Evolutionary conservation across 352 stramenopile genomes (phyloP).

Genomic region (Aphanomyces astaci): DNA sequence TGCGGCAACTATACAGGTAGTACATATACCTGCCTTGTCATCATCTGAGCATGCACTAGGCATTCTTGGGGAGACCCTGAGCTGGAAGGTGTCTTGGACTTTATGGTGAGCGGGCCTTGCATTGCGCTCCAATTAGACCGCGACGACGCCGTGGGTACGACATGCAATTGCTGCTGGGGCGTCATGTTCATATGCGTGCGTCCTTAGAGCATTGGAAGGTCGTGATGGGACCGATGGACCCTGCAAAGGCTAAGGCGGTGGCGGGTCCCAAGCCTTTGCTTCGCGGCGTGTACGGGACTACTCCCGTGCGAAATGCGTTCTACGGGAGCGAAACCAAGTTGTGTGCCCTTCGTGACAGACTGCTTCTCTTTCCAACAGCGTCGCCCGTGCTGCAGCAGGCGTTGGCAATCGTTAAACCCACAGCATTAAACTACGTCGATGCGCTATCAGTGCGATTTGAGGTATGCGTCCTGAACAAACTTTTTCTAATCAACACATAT

Average conservation of each 20-base stretch:
- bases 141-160: slow-evolving; percentile 13
- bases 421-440: slow-evolving; percentile 1
- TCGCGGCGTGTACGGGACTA: slow-evolving; percentile 62
- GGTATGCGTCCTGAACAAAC: background rate
- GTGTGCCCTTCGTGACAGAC: slow-evolving; percentile 52
- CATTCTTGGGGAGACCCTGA: slow-evolving; percentile 27
- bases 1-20: slow-evolving; percentile 36
- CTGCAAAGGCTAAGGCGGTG: slow-evolving; percentile 35
- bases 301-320: slow-evolving; percentile 51
- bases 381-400: slow-evolving; percentile 30
- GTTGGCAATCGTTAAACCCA: slow-evolving; percentile 34
- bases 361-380: slow-evolving; percentile 44
- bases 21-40: slow-evolving; percentile 8
- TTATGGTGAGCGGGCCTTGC: slow-evolving; percentile 53
- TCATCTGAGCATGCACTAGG: slow-evolving; percentile 21
- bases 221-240: slow-evolving; percentile 55
- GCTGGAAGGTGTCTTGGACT: slow-evolving; percentile 41
- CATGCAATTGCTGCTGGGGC: background rate
- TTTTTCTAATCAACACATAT: too few species aligned
- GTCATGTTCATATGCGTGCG: slow-evolving; percentile 22
- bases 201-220: slow-evolving; percentile 30
- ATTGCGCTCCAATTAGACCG: slow-evolving; percentile 50
- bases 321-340: slow-evolving; percentile 47
- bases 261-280: slow-evolving; percentile 46
- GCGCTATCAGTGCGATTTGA: slow-evolving; percentile 7